Base-by-base conservation (phyloP, 257 asterid genomes). In the Solanum clarkiae region DNA sequence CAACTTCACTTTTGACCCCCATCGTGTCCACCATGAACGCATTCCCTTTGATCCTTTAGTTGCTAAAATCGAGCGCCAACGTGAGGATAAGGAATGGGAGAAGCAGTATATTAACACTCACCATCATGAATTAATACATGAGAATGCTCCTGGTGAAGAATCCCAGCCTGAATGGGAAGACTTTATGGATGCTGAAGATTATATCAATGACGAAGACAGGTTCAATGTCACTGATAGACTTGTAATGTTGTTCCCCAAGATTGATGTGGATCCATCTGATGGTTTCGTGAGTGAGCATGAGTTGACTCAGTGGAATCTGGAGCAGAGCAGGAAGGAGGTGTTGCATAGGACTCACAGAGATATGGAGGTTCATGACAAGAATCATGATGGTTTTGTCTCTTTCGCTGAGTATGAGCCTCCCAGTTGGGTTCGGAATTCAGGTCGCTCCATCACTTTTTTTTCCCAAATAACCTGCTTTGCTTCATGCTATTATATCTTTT, bases 111-210 rank as follows among this genome's bases (percentile, higher is more conserved):
- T 90, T 79, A 94, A 94, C 84, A 59, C 83, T 36, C 94, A 92
- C 86, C 92, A 91, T 84, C 86, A 90, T 24, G 85, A 86, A 84
- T 88, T 91, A 87, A 32, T 81, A 80, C 55, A 57, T 80, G 77
- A 74, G 16, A n/a, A 77, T 82, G 95, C 95, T 36, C 92, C 90
- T 20, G 93, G 90, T 1, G 88, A 84, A 77, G 94, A 94, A 86
- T 85, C 93, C 53, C 94, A 95, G 89, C 97, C 99, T 66, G 99
- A 94, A 93, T 95, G 98, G 99, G 98, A 92, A 91, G 98, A 94
- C 83, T 93, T 93, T 88, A 89, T 92, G 93, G 89, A 94, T 86
- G 98, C 95, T 22, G 99, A 96, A 91, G 99, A 96, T 86, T 96
- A 93, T 83, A 81, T 96, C 86, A 96, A 96, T 79, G 98, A 93